These are phyloP conservation scores for Neurospora sp. DNA, from an alignment of 2,329 filamentous ascomycete genomes.

Conservation along the genomic window DNA sequence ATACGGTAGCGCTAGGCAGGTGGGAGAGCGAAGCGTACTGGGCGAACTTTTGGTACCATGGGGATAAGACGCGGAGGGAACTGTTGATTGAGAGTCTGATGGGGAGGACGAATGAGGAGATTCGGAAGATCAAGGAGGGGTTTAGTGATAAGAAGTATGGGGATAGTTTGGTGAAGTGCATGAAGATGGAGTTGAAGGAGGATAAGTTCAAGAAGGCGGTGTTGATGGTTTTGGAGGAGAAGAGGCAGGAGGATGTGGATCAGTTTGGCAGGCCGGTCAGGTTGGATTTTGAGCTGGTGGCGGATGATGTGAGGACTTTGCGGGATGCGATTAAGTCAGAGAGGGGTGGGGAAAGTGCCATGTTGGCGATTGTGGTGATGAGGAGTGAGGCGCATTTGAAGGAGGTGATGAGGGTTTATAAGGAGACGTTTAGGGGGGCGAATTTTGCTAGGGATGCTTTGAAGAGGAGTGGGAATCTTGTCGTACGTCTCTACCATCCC, in stretches of 20 bases:
- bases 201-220: slow-evolving; percentile 94
- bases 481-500: slow-evolving; percentile 51
- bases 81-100: slow-evolving; percentile 88
- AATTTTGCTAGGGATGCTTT: slow-evolving; percentile 88
- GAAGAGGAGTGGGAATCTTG: slow-evolving; percentile 80
- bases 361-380: slow-evolving; percentile 75
- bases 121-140: slow-evolving; percentile 72
- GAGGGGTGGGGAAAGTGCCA: slow-evolving; percentile 75
- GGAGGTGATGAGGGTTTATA: slow-evolving; percentile 70
- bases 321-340: slow-evolving; percentile 58
- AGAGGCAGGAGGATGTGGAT: slow-evolving; percentile 73
- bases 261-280: slow-evolving; percentile 46
- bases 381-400: slow-evolving; percentile 73
- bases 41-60: slow-evolving; percentile 97
- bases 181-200: slow-evolving; percentile 85
- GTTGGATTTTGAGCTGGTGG: slow-evolving; percentile 49
- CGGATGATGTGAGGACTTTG: slow-evolving; percentile 64
- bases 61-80: slow-evolving; percentile 72
- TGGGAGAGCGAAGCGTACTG: slow-evolving; percentile 96
- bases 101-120: slow-evolving; percentile 81
- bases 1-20: slow-evolving; percentile 75
- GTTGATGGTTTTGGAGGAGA: slow-evolving; percentile 70
- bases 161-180: slow-evolving; percentile 71
- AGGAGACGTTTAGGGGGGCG: slow-evolving; percentile 51
- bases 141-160: slow-evolving; percentile 90